Base-by-base conservation (phyloP, 495 filamentous ascomycete genomes). In the Hypoxylon intermedium region DNA sequence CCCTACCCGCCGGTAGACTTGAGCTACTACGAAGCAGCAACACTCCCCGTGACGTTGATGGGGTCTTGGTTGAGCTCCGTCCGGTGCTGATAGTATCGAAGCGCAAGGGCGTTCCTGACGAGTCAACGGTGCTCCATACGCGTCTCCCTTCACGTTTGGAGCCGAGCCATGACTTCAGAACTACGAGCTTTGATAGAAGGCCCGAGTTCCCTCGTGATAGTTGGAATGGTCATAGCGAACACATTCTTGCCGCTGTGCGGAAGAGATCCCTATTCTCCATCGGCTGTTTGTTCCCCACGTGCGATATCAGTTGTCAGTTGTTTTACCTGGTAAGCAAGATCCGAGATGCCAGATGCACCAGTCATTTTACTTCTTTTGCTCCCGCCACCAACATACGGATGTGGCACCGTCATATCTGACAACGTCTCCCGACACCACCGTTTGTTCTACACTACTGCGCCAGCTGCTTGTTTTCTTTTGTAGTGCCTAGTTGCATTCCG, bases 141-240 rank as follows among this genome's bases (percentile, higher is more conserved):
- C 62, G 41, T 55, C 46, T 67, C 49, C 41, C 46, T 59, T 51
- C 45, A 47, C 34, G 41, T 44, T 24, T 9, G 38, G 58, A 66
- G 31, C 40, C 44, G 58, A 66, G 31, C 40, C 44, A 52, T 68
- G 48, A 59, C 50, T 52, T 58, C 9, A 62, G 53, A 59, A 26
- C 20, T 33, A 60, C 38, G 5, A 40, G 34, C 30, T 48, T 61
- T 42, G 33, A 51, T 49, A 33, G 53, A 50, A 67, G 68, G 68
- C 43, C 66, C 59, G 68, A 71, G 62, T 58, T 49, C 43, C 56
- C 63, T 55, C 49, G 45, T 57, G 43, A 30, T 66, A 66, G 56
- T 65, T 71, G 68, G 68, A 71, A 71, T 71, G 66, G 65, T 36
- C 42, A 38, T 56, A 59, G 36, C 59, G 47, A 37, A 62, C 59